Evolutionary conservation across 1,139 yeast species (phyloP).

Genomic region (Blastobotrys aristatus): DNA sequence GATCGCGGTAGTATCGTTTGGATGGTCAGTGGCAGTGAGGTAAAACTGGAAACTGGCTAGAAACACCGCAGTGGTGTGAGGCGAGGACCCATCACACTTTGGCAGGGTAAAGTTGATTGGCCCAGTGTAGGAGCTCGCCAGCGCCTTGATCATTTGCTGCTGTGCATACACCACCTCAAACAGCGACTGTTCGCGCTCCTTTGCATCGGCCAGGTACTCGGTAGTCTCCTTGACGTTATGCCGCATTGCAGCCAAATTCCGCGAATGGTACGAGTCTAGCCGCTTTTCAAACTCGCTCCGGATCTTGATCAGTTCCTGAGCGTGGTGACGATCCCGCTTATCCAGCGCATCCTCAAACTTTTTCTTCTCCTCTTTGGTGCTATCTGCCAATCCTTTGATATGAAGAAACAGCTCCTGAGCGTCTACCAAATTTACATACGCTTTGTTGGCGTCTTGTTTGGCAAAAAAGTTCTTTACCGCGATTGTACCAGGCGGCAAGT

Average conservation of each 20-base stretch:
- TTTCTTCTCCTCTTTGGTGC: slow-evolving; percentile 5
- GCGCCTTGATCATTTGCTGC: slow-evolving; percentile 1
- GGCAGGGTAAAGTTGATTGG: neutral
- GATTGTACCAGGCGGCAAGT: neutral
- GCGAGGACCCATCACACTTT: slow-evolving; percentile 1
- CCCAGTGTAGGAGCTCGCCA: neutral
- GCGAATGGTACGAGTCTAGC: slow-evolving; percentile 1
- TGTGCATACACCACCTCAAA: slow-evolving; percentile 5
- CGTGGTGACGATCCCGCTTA: slow-evolving; percentile 3
- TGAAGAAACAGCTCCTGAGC: slow-evolving; percentile 10
- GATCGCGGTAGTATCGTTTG: neutral
- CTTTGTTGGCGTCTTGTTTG: neutral
- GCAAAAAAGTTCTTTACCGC: neutral
- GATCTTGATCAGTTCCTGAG: slow-evolving; percentile 3
- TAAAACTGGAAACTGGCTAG: slow-evolving; percentile 10
- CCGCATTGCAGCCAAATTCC: neutral
- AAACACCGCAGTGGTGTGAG: slow-evolving; percentile 5
- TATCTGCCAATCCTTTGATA: slow-evolving; percentile 2
- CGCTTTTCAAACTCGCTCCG: neutral
- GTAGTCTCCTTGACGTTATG: neutral
- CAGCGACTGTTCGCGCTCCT: neutral
- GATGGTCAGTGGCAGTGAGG: neutral
- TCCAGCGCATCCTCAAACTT: slow-evolving; percentile 4
- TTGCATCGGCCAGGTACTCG: neutral
- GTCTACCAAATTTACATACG: slow-evolving; percentile 6